phyloP scores from a whole-genome alignment of 202 grass and related monocot species.

The Elaeis oleifera region DNA sequence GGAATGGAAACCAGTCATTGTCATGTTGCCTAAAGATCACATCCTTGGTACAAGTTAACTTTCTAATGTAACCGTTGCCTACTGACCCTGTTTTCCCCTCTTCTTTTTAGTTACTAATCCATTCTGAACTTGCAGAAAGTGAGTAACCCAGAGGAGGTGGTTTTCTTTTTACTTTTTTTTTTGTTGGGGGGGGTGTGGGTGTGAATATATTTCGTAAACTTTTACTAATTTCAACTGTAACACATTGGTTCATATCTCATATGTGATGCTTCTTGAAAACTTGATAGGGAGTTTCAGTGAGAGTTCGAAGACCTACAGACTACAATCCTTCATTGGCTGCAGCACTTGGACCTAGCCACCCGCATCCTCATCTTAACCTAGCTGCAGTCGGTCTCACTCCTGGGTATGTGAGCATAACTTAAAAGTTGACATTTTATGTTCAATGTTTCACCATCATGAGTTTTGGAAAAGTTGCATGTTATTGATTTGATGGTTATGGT shows the following conservation, averaged over 20 bases:
- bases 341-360: conserved; percentile 25
- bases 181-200: no score
- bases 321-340: conserved; percentile 31
- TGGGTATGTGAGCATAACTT: conserved; percentile 8
- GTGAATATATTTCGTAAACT: no score
- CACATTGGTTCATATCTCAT: neutral
- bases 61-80: no score
- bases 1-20: no score
- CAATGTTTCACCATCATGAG: neutral
- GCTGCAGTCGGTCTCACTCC: conserved; percentile 16
- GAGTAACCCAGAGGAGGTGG: no score
- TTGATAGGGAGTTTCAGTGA: conserved; percentile 30
- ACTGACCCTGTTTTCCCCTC: no score
- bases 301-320: conserved; percentile 27
- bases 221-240: no score
- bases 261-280: neutral
- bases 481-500: neutral
- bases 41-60: no score
- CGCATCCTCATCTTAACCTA: conserved; percentile 24
- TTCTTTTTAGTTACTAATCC: no score
- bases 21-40: no score
- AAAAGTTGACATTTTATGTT: neutral
- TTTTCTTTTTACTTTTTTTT: no score
- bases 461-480: neutral
- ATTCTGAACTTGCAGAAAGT: no score